These are phyloP conservation scores for Jamesozyma gamospora DNA, from an alignment of 805 yeast species.

Conservation along the genomic window DNA sequence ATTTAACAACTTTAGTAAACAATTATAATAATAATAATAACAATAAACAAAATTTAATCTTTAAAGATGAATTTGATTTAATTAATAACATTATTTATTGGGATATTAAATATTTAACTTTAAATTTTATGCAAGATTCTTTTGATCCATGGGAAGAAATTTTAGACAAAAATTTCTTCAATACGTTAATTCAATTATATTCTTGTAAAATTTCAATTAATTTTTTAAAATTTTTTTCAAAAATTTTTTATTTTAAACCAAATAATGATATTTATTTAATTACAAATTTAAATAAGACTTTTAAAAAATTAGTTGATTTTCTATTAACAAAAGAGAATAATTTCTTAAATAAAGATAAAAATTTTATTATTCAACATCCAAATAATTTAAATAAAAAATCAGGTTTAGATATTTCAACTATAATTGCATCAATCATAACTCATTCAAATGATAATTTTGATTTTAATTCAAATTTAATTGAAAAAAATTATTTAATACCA, in stretches of 20 bases:
- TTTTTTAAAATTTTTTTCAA: conserved; percentile 23
- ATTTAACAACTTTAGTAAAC: conserved; percentile 24
- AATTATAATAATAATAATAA: background rate
- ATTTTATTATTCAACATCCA: conserved; percentile 68
- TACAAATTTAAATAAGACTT: conserved; percentile 12
- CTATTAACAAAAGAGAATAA: conserved; percentile 26
- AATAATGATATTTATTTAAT: background rate
- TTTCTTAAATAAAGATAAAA: conserved; percentile 31
- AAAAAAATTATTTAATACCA: conserved; percentile 37
- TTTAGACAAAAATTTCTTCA: conserved; percentile 66
- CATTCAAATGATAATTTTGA: conserved; percentile 29
- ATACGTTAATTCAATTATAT: conserved; percentile 61
- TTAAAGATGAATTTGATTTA: conserved; percentile 29
- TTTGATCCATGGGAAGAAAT: conserved; percentile 94
- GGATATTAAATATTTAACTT: conserved; percentile 56
- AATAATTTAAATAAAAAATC: conserved; percentile 36
- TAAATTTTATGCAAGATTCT: conserved; percentile 54
- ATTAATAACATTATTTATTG: conserved; percentile 49
- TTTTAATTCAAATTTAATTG: conserved; percentile 55
- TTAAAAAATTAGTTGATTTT: conserved; percentile 18
- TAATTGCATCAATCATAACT: conserved; percentile 37
- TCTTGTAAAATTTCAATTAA: conserved; percentile 51
- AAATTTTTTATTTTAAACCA: background rate
- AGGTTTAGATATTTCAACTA: conserved; percentile 73
- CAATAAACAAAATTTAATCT: conserved; percentile 1